phyloP scores from a whole-genome alignment of 1,284 basidiomycete genomes.

The Pascua sp. region DNA sequence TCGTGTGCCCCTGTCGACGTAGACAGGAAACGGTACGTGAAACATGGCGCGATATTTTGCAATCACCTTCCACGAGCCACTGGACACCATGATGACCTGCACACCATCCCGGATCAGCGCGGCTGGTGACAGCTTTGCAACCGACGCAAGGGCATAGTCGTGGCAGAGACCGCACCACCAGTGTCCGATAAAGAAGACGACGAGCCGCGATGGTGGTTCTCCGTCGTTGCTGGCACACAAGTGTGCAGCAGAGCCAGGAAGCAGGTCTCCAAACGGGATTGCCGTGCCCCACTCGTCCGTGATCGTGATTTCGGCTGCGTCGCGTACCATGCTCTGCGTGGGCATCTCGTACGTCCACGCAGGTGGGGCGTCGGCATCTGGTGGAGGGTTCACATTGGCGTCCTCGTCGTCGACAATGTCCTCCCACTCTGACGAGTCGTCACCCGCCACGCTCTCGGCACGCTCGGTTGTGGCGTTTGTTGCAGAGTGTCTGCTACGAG shows the following conservation, averaged over 20 bases:
- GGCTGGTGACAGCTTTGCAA: conserved; percentile 37
- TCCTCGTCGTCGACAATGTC: background rate
- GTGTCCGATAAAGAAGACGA: conserved; percentile 45
- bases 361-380: background rate
- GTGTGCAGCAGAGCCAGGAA: background rate
- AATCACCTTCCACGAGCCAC: conserved; percentile 47
- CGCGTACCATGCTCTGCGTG: background rate
- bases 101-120: conserved; percentile 38
- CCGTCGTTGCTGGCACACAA: background rate
- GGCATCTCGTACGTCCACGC: conserved; percentile 1
- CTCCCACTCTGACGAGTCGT: conserved; percentile 2
- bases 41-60: conserved; percentile 44
- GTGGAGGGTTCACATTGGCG: background rate
- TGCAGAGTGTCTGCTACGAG: background rate
- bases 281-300: conserved; percentile 2
- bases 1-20: conserved; percentile 40
- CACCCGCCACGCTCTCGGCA: background rate
- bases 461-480: background rate
- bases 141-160: conserved; percentile 44
- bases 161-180: conserved; percentile 50
- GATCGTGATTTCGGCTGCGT: background rate
- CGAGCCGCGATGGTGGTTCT: conserved; percentile 17
- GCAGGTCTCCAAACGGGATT: background rate
- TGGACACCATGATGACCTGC: conserved; percentile 40
- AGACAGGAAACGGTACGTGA: conserved; percentile 46